Percentiles rank a stretch among this genome's conserved stretches.
Evolutionary conservation across 495 filamentous ascomycete species (phyloP).

Genomic region (Achaetomiella virescens): DNA sequence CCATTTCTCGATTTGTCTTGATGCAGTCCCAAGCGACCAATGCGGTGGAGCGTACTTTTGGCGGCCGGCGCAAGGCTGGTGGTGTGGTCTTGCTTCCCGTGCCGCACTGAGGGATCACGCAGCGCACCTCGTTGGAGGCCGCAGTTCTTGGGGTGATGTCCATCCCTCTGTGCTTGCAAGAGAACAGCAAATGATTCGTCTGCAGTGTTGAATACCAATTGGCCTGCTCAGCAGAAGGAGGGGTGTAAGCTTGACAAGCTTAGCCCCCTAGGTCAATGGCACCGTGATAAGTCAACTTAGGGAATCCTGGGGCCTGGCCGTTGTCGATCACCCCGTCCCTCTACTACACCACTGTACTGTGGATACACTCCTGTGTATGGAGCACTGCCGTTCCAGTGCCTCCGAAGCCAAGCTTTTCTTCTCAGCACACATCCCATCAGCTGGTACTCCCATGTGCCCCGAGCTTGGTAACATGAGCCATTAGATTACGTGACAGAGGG

Average conservation of each 20-base stretch:
- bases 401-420: background rate
- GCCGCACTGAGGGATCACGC: too few species aligned
- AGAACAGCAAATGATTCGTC: slow-evolving; percentile 2
- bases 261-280: background rate
- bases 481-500: slow-evolving; percentile 26
- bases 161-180: background rate
- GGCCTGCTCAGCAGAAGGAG: background rate
- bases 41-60: background rate
- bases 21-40: slow-evolving; percentile 9
- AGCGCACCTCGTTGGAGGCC: slow-evolving; percentile 5
- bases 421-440: slow-evolving; percentile 9
- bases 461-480: slow-evolving; percentile 10
- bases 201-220: background rate
- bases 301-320: background rate
- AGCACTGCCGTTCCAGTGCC: background rate
- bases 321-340: slow-evolving; percentile 2
- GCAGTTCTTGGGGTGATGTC: background rate
- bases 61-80: background rate
- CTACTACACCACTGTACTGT: background rate
- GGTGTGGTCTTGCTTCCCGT: background rate
- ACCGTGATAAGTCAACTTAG: slow-evolving; percentile 4
- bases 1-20: slow-evolving; percentile 7
- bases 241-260: slow-evolving; percentile 2
- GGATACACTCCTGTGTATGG: too few species aligned
- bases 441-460: slow-evolving; percentile 22